These are phyloP conservation scores for Trichosporon ovoides DNA, from an alignment of 1,284 basidiomycete genomes.

Conservation along the genomic window DNA sequence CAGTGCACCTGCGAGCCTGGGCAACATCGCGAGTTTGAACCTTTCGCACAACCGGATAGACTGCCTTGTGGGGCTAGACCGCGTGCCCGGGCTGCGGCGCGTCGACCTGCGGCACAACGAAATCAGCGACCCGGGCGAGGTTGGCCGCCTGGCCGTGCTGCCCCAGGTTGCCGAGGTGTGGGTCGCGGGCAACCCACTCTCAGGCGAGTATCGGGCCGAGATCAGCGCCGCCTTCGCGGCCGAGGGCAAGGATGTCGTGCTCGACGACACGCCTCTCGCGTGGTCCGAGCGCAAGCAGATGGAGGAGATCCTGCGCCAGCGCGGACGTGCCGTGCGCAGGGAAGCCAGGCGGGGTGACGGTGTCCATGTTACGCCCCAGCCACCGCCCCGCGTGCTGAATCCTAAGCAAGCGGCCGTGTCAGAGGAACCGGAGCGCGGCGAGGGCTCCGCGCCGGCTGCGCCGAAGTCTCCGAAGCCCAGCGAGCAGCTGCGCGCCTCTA, in stretches of 20 bases:
- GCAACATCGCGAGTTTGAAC: constrained; percentile 69
- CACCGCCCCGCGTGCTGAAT: background rate
- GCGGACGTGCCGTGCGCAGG: background rate
- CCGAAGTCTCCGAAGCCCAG: too few species aligned
- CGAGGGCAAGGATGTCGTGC: constrained; percentile 60
- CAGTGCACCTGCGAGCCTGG: constrained; percentile 76
- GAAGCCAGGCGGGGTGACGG: background rate
- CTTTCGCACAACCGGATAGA: constrained; percentile 81
- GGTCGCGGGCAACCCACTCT: constrained; percentile 75
- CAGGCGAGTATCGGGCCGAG: constrained; percentile 64
- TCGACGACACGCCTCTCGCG: constrained; percentile 70
- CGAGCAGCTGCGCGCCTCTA: background rate
- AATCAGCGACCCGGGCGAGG: constrained; percentile 75
- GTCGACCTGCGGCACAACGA: constrained; percentile 80
- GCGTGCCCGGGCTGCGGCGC: constrained; percentile 71
- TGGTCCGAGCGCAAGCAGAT: constrained; percentile 61
- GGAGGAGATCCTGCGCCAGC: constrained; percentile 18
- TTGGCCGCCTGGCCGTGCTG: constrained; percentile 74
- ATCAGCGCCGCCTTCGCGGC: constrained; percentile 78
- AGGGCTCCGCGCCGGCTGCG: too few species aligned
- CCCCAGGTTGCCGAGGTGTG: constrained; percentile 72
- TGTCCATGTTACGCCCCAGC: background rate
- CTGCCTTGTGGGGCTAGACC: constrained; percentile 87
- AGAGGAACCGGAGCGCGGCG: too few species aligned
- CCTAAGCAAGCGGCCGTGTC: background rate